These are phyloP conservation scores for Sarcodon aspratus DNA, from an alignment of 768 basidiomycete species.

Conservation along the genomic window DNA sequence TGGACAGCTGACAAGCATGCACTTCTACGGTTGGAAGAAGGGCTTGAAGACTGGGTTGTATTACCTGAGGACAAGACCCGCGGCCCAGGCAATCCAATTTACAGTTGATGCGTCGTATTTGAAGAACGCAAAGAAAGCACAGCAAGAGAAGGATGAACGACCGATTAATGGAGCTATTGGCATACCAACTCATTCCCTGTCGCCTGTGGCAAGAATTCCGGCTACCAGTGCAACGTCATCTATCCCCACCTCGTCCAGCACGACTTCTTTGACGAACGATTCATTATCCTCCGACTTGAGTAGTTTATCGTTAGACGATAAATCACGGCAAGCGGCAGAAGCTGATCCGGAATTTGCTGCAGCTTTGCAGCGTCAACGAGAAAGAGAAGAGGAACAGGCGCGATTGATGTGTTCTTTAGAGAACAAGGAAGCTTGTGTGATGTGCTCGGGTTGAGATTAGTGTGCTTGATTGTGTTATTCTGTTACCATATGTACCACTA, in stretches of 20 bases:
- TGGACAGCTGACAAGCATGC: constrained; percentile 92
- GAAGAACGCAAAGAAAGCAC: constrained; percentile 33
- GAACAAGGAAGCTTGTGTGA: constrained; percentile 90
- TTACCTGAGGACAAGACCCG: constrained; percentile 90
- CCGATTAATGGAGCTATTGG: background rate
- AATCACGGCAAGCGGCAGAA: constrained; percentile 40
- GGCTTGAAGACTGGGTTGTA: constrained; percentile 99
- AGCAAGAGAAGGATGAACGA: background rate
- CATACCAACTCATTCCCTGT: background rate
- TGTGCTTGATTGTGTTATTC: no score
- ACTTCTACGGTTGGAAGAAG: constrained; percentile 99
- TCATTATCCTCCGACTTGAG: constrained; percentile 20
- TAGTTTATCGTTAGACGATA: constrained; percentile 35
- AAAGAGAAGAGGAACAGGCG: constrained; percentile 71
- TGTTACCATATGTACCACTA: no score
- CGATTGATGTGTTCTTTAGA: constrained; percentile 78
- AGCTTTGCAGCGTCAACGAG: constrained; percentile 57
- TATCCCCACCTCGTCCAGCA: background rate
- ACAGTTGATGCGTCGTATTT: constrained; percentile 81
- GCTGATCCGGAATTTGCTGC: constrained; percentile 69
- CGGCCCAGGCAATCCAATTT: constrained; percentile 95
- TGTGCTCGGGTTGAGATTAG: constrained; percentile 66
- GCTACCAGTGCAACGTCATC: constrained; percentile 1
- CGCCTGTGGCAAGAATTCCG: background rate
- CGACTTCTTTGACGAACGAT: constrained; percentile 2